Base-by-base conservation (phyloP, 2,329 filamentous ascomycete genomes). In the Gyromitra esculenta region DNA sequence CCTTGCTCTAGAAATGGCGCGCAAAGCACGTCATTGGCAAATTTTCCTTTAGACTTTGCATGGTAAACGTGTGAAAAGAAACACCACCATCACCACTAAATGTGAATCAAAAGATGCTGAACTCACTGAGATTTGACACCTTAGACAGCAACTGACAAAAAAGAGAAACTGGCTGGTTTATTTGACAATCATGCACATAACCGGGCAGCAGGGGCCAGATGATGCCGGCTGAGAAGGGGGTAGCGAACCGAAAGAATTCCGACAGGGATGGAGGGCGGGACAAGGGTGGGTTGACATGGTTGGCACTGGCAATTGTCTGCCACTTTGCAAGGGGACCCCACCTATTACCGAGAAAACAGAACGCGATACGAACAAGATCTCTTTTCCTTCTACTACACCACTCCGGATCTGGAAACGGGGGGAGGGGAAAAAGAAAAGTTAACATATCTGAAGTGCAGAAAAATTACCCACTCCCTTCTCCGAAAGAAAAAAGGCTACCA, bases 181-280 rank as follows among this genome's bases (percentile, higher is more conserved):
- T 75, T 69, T 65, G 75, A 70, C 75, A 65, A 77, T 65, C 75
- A 77, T 74, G 75, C 71, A 77, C 75, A 77, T 75, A 75, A 77
- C 75, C 75, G 75, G 75, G 75, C 75, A 77, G 66, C 75, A 77
- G 75, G 75, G 71, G 66, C 75, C 75, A 75, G 75, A 77, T 77
- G 75, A 77, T 77, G 75, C 71, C 57, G 59, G 75, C 64, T 77
- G 64, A 77, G 64, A 74, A 75, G 75, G 72, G 71, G 75, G 75
- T 75, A 75, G 75, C 75, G 75, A 77, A 77, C 75, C 75, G 75
- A 77, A 56, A 66, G 59, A 77, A 77, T 75, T 66, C 70, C 52
- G 75, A 70, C 75, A 77, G 64, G 75, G 75, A 75, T 77, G 50
- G 48, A 65, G 64, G 57, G 75, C 75, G 75, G 75, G 70, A 77